phyloP scores from a whole-genome alignment of 495 filamentous ascomycete genomes.

The Chaetomidium leptoderma region DNA sequence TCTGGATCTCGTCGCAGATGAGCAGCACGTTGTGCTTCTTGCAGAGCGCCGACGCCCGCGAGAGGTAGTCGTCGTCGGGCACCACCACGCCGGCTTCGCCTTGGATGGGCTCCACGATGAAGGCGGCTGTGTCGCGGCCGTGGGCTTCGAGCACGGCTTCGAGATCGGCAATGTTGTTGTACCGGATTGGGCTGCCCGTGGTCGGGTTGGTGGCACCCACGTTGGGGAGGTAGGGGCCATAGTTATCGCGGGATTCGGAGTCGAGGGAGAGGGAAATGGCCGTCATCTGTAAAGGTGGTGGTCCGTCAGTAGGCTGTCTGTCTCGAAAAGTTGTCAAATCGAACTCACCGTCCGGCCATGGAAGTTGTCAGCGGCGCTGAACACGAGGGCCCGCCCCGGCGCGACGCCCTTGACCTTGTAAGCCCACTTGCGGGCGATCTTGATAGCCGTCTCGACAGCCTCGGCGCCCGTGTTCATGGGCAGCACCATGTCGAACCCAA shows the following conservation, averaged over 20 bases:
- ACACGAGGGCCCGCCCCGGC: conserved; percentile 75
- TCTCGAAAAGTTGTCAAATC: conserved; percentile 1
- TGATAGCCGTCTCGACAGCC: conserved; percentile 97
- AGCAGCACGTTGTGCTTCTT: conserved; percentile 89
- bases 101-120: conserved; percentile 97
- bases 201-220: conserved; percentile 74
- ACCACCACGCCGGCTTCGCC: conserved; percentile 97
- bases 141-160: conserved; percentile 74
- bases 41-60: conserved; percentile 77
- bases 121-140: conserved; percentile 81
- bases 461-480: conserved; percentile 99
- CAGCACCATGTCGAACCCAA: conserved; percentile 97
- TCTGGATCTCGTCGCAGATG: conserved; percentile 99
- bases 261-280: conserved; percentile 94
- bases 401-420: conserved; percentile 95
- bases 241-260: conserved; percentile 92
- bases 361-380: conserved; percentile 88
- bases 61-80: conserved; percentile 83
- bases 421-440: conserved; percentile 97
- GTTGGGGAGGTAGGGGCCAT: conserved; percentile 89
- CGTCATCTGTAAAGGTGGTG: conserved; percentile 61
- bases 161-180: conserved; percentile 78
- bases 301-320: conserved; percentile 21
- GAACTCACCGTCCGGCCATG: conserved; percentile 83
- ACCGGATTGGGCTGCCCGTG: conserved; percentile 73